These are phyloP conservation scores for Setaria italica DNA, from an alignment of 202 grass and related monocot genomes.

Conservation along the genomic window DNA sequence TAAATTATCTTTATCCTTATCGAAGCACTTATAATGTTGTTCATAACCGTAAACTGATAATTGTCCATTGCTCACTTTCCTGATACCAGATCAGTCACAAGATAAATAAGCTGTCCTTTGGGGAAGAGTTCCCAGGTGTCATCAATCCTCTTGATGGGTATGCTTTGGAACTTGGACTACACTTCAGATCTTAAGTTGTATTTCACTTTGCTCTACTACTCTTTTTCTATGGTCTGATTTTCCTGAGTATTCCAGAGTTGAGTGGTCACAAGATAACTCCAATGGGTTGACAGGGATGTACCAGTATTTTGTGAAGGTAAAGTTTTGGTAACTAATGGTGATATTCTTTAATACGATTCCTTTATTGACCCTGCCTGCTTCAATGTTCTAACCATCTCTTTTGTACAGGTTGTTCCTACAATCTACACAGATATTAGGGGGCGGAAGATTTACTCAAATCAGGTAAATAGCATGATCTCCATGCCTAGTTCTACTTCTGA, in stretches of 20 bases:
- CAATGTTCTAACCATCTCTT: slow-evolving; percentile 18
- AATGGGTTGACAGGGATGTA: slow-evolving; percentile 86
- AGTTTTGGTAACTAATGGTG: slow-evolving; percentile 27
- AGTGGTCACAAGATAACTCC: slow-evolving; percentile 71
- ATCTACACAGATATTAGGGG: slow-evolving; percentile 92
- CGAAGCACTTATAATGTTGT: slow-evolving; percentile 23
- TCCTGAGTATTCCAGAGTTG: slow-evolving; percentile 56
- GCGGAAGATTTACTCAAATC: slow-evolving; percentile 93
- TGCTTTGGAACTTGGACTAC: slow-evolving; percentile 39
- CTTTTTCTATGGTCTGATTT: slow-evolving; percentile 46
- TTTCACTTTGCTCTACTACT: slow-evolving; percentile 32
- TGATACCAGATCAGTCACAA: slow-evolving; percentile 89
- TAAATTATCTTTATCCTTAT: slow-evolving; percentile 27
- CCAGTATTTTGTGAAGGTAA: slow-evolving; percentile 98
- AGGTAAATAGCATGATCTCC: slow-evolving; percentile 58
- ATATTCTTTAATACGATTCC: slow-evolving; percentile 16
- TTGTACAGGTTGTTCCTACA: slow-evolving; percentile 92
- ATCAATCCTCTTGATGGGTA: slow-evolving; percentile 99
- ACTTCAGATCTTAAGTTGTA: slow-evolving; percentile 12
- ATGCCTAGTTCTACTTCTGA: slow-evolving; percentile 24
- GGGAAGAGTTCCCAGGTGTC: slow-evolving; percentile 91
- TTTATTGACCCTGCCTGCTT: slow-evolving; percentile 17
- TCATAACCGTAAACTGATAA: slow-evolving; percentile 39
- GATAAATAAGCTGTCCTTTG: slow-evolving; percentile 98
- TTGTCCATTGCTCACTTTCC: slow-evolving; percentile 21